Base-by-base conservation (phyloP, 225 moss, liverwort and hornwort species). In the Pseudisothecium myosuroides region DNA sequence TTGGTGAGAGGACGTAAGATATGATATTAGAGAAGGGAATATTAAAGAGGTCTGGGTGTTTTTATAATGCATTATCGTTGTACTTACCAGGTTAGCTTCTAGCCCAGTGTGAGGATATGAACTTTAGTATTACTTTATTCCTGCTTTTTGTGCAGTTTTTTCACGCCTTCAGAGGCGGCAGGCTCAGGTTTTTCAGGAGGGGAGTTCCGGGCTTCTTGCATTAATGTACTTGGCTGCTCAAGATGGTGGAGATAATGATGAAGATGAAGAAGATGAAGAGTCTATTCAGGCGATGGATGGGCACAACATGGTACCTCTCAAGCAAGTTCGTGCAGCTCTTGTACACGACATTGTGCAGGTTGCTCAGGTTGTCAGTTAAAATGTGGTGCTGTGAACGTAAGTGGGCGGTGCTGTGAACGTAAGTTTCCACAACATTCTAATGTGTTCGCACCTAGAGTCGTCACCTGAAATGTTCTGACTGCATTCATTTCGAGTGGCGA, bases 131-230 rank as follows among this genome's bases (percentile, higher is more conserved):
- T n/a, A 18, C 15, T 36, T 80, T 22, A 59, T 39, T 80, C 19
- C 29, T 80, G 19, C 64, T 41, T 47, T 54, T 89, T 65, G 55
- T 93, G 88, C 94, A 96, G 95, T 96, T 28, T 97, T 97, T 92
- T 92, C 94, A 62, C 92, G 94, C 64, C 95, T 97, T 71, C 93
- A 89, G 76, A 94, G 95, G 86, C 92, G 87, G 62, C 93, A 95
- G 81, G 91, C 92, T 88, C 88, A 92, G 81, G 93, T 95, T 84
- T 90, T 95, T 89, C 94, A 94, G 85, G 95, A 95, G 87, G 94
- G 92, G 41, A 91, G 93, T 87, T 90, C 92, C 81, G 93, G 93
- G 78, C 93, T 98, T 78, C 91, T 98, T 86, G 84, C 91, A 77
- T 87, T 95, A 59, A 88, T 93, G 67, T 92, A 92, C 54, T 76